Evolutionary conservation across 257 asterid species (phyloP), one percentile per base, ranked within the genome.

Genomic region (Sherardia arvensis): DNA sequence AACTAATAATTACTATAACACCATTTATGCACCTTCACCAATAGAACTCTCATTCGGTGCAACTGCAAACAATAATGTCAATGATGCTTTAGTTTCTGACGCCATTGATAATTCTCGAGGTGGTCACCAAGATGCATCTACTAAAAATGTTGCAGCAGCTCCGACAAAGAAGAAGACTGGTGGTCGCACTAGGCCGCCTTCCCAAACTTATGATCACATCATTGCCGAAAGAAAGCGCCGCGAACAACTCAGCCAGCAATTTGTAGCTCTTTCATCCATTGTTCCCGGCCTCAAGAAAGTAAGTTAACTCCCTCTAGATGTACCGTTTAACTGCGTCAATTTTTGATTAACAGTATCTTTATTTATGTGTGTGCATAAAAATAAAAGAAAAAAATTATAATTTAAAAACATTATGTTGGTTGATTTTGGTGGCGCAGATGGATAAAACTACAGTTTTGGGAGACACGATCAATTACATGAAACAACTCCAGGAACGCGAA

Each of bases 241-340:
- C 21, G 81, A 78, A 73, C 81, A 54, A 65, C 76, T 78, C 28
- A 78, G 81, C 74, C 75, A 76, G 54, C 63, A 62, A 8, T 81
- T 81, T 59, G 61, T 73, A 0, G 70, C 76, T 28, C 81, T 81
- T 57, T 67, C 86, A 0, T 53, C 76, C 54, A 73, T 78, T n/a
- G 76, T 81, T 67, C 86, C 84, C 7, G 84, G 81, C 67, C 81
- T 78, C 54, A 78, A 78, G 60, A 81, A 81, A 77, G 86, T 81
- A 64, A 58, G 10, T 0, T 21, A n/a, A n/a, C n/a, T n/a, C n/a
- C n/a, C n/a, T n/a, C n/a, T n/a, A n/a, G n/a, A n/a, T n/a, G n/a
- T n/a, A n/a, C n/a, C n/a, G n/a, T n/a, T n/a, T n/a, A n/a, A n/a
- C n/a, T n/a, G n/a, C n/a, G n/a, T n/a, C n/a, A n/a, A n/a, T n/a